Base-by-base conservation (phyloP, 306 rosid genomes). In the Dryas octopetala region DNA sequence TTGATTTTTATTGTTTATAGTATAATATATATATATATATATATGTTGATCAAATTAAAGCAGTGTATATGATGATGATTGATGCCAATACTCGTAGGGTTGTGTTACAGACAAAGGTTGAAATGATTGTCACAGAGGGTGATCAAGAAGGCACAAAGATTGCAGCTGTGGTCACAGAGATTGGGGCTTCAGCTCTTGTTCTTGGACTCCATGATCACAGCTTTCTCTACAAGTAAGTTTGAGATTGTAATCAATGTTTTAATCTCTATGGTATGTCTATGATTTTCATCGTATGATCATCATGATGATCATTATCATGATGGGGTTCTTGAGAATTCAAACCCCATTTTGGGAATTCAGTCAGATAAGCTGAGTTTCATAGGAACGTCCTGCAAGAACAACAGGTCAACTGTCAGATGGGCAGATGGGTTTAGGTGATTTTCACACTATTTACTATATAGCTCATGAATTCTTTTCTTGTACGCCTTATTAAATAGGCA, bases 131-230 rank as follows among this genome's bases (percentile, higher is more conserved):
- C 54, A 78, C 87, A 38, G 97, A 95, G 81, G 99, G 92, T 32
- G 88, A 92, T 74, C 77, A 67, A 55, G 96, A 95, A 52, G 99
- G 97, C 54, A 74, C 49, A 68, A 90, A 89, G 70, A 88, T 92
- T 69, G 85, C 89, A 28, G 77, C 90, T 55, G 73, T 74, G 9
- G 97, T 95, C 2, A 65, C 83, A 57, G 86, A 92, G 71, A 88
- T 90, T 77, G 96, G 91, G 46, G 96, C 96, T 79, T 91, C 97
- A 0, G 72, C 77, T 74, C 90, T 95, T 64, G 97, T 95, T 49
- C 79, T 88, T 66, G 99, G 99, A 59, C 97, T 95, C 80, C 99
- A 92, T 82, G 89, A 85, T 80, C 92, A 82, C 65, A 92, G 99
- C 84, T 95, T 95, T 84, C 96, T 95, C 58, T 92, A 92, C 93